A percentile compares a stretch with the other conserved stretches of the same genome.
These are phyloP conservation scores for Volvox africanus DNA, from an alignment of 139 green algal species.

Conservation along the genomic window DNA sequence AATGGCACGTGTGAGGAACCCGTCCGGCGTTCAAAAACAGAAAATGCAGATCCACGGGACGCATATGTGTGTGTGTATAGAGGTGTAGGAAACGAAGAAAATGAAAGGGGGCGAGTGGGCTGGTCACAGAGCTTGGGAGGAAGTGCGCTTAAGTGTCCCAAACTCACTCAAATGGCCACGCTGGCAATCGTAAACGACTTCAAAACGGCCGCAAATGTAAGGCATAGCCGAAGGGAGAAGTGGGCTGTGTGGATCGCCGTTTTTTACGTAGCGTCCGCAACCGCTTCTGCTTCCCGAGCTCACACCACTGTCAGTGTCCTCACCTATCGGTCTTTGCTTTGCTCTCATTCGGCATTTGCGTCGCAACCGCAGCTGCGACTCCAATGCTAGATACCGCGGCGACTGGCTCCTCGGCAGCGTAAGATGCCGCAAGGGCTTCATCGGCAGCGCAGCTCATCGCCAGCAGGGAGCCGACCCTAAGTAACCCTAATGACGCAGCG, in stretches of 20 bases:
- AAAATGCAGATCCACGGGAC: not conserved
- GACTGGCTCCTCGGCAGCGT: not conserved
- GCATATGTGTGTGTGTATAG: not conserved
- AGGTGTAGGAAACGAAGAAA: not conserved
- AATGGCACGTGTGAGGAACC: not conserved
- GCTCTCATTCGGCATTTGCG: not conserved
- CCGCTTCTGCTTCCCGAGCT: not conserved
- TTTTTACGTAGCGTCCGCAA: not conserved
- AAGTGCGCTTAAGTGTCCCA: too few species aligned
- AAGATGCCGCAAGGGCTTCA: conserved; percentile 17
- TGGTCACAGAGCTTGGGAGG: too few species aligned
- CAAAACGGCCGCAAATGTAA: not conserved
- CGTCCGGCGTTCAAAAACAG: not conserved
- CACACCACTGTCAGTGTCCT: not conserved
- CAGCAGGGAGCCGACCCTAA: not conserved
- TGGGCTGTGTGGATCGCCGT: not conserved
- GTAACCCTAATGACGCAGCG: not conserved
- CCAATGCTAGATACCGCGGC: not conserved
- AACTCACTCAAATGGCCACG: not conserved
- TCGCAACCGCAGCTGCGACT: not conserved
- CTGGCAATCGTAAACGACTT: not conserved
- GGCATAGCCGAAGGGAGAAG: not conserved
- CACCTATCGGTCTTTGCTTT: conserved; percentile 10
- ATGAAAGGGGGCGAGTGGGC: too few species aligned
- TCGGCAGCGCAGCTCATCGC: conserved; percentile 10